These are phyloP conservation scores for Suillus discolor DNA, from an alignment of 768 basidiomycete species.

Conservation along the genomic window DNA sequence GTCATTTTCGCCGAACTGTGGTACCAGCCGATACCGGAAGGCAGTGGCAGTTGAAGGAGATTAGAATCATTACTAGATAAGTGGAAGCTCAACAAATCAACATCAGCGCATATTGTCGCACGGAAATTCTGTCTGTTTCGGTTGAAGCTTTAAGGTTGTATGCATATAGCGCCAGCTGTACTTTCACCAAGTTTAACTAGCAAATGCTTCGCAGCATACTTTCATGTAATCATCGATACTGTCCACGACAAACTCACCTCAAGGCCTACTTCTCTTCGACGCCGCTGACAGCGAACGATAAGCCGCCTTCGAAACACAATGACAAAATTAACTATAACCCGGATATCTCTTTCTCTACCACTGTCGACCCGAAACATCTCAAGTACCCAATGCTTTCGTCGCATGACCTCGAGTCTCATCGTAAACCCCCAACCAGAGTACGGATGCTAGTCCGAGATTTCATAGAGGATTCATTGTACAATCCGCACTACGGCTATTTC, in stretches of 20 bases:
- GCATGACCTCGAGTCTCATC: conserved; percentile 51
- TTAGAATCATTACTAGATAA: neutral
- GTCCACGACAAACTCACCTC: conserved; percentile 21
- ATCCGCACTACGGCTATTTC: conserved; percentile 98
- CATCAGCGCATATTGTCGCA: conserved; percentile 11
- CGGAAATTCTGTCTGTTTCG: neutral
- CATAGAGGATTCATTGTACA: conserved; percentile 96
- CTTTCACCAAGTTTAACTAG: neutral
- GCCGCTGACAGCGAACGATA: conserved; percentile 17
- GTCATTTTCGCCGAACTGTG: conserved; percentile 35
- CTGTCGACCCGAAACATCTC: conserved; percentile 46
- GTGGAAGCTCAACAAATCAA: conserved; percentile 2
- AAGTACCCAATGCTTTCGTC: conserved; percentile 67
- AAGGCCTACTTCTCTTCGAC: conserved; percentile 29
- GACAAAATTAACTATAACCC: conserved; percentile 84
- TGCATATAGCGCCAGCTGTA: neutral
- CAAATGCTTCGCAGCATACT: conserved; percentile 26
- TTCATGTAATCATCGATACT: conserved; percentile 21
- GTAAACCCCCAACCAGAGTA: conserved; percentile 72
- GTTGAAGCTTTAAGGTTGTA: neutral
- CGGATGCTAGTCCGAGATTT: conserved; percentile 96
- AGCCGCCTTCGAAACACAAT: conserved; percentile 16
- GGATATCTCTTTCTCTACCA: conserved; percentile 54
- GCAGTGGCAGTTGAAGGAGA: neutral
- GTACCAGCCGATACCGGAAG: neutral